Evolutionary conservation across 768 basidiomycete genomes (phyloP).

Genomic region (Mycena maculata): DNA sequence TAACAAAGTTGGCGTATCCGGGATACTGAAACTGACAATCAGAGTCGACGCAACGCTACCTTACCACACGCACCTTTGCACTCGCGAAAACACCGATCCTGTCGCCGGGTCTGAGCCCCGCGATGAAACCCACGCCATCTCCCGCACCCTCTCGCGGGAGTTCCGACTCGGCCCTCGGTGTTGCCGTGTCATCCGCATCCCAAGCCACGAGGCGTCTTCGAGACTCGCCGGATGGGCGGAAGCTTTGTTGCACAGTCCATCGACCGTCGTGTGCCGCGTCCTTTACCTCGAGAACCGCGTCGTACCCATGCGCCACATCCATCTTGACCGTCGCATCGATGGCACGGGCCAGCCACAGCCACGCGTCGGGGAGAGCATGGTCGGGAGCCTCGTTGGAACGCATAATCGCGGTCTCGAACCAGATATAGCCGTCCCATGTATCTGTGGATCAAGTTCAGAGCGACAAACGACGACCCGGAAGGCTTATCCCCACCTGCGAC

Average conservation of each 20-base stretch:
- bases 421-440: not conserved
- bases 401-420: not conserved
- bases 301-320: not conserved
- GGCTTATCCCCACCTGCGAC: not conserved
- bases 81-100: not conserved
- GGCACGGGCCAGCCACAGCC: not conserved
- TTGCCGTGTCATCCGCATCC: not conserved
- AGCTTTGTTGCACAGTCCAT: not conserved
- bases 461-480: not conserved
- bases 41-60: too few relatives aligned
- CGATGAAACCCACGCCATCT: not conserved
- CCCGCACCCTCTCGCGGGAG: not conserved
- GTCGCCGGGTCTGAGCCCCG: not conserved
- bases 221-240: not conserved
- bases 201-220: not conserved
- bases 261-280: not conserved
- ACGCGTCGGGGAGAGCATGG: not conserved
- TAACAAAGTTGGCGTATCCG: too few relatives aligned
- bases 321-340: not conserved
- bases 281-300: not conserved
- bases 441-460: not conserved
- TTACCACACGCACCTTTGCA: not conserved
- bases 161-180: not conserved
- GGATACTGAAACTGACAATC: too few relatives aligned
- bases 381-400: not conserved